These are phyloP conservation scores for Entonaema liquescens DNA, from an alignment of 495 filamentous ascomycete species.

Conservation along the genomic window DNA sequence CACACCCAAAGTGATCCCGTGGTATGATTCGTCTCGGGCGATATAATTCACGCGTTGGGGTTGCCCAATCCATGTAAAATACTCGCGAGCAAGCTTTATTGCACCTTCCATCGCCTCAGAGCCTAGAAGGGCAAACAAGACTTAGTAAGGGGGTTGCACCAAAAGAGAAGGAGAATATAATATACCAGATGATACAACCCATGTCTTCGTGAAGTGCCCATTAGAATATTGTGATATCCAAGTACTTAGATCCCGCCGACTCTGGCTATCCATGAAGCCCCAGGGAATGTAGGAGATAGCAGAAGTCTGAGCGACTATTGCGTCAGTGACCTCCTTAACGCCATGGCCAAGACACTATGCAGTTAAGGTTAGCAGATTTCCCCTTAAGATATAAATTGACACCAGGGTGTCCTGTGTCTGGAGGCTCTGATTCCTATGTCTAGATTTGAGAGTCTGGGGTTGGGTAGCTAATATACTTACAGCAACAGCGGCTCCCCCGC, in stretches of 20 bases:
- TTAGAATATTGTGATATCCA: slow-evolving; percentile 55
- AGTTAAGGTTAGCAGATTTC: slow-evolving; percentile 3
- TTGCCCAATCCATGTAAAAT: slow-evolving; percentile 63
- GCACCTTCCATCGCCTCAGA: slow-evolving; percentile 78
- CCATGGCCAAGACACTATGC: slow-evolving; percentile 57
- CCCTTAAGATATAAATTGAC: neutral
- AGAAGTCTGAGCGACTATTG: slow-evolving; percentile 46
- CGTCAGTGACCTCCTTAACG: slow-evolving; percentile 51
- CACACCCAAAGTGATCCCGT: slow-evolving; percentile 76
- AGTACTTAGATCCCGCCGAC: slow-evolving; percentile 46
- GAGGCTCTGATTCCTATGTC: neutral
- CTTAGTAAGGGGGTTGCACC: neutral
- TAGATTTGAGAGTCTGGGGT: neutral
- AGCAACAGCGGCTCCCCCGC: slow-evolving; percentile 63
- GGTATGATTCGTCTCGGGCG: slow-evolving; percentile 73
- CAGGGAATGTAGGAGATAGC: slow-evolving; percentile 52
- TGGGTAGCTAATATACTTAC: slow-evolving; percentile 12
- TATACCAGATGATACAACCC: slow-evolving; percentile 39
- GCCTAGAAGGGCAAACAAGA: slow-evolving; percentile 50
- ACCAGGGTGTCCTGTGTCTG: neutral
- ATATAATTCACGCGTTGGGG: slow-evolving; percentile 66
- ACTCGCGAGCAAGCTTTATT: slow-evolving; percentile 74
- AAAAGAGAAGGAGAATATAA: neutral
- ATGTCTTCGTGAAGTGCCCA: slow-evolving; percentile 54
- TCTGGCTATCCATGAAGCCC: slow-evolving; percentile 50